phyloP scores from a whole-genome alignment of 768 basidiomycete species.

The Tephrocybe sp. region DNA sequence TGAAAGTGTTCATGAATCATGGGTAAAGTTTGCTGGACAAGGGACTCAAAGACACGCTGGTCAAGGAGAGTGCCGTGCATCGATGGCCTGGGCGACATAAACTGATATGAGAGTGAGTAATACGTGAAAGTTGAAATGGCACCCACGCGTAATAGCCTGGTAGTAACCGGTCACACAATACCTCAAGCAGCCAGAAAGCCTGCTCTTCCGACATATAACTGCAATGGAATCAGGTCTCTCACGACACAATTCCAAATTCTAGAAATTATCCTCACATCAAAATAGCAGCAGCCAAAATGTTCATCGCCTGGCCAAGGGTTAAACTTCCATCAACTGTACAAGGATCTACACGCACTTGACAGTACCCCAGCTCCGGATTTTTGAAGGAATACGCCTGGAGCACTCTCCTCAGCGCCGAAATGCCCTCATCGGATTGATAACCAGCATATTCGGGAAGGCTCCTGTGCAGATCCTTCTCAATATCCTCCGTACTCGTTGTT shows the following conservation, averaged over 20 bases:
- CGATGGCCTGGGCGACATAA: slow-evolving; percentile 59
- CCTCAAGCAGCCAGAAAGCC: slow-evolving; percentile 95
- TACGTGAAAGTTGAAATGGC: neutral
- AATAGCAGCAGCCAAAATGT: slow-evolving; percentile 94
- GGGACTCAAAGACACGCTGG: slow-evolving; percentile 94
- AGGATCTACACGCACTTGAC: slow-evolving; percentile 58
- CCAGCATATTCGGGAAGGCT: slow-evolving; percentile 96
- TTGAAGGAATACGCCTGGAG: slow-evolving; percentile 94
- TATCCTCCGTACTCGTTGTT: slow-evolving; percentile 93
- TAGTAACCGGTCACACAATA: slow-evolving; percentile 89
- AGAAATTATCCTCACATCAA: slow-evolving; percentile 63
- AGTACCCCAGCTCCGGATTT: slow-evolving; percentile 93
- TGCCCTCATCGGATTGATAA: slow-evolving; percentile 89
- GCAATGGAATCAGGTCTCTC: slow-evolving; percentile 10
- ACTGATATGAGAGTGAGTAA: slow-evolving; percentile 5
- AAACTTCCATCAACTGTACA: neutral
- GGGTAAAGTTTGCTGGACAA: slow-evolving; percentile 85
- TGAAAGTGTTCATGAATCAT: slow-evolving; percentile 94
- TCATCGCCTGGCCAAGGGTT: slow-evolving; percentile 74
- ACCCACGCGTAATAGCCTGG: slow-evolving; percentile 96
- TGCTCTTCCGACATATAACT: slow-evolving; percentile 99
- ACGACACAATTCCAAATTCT: neutral
- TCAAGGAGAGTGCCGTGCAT: slow-evolving; percentile 99
- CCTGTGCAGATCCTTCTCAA: slow-evolving; percentile 96
- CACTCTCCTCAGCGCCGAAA: slow-evolving; percentile 80